Evolutionary conservation across 306 rosid genomes (phyloP).

Genomic region (Vigna hirtella): DNA sequence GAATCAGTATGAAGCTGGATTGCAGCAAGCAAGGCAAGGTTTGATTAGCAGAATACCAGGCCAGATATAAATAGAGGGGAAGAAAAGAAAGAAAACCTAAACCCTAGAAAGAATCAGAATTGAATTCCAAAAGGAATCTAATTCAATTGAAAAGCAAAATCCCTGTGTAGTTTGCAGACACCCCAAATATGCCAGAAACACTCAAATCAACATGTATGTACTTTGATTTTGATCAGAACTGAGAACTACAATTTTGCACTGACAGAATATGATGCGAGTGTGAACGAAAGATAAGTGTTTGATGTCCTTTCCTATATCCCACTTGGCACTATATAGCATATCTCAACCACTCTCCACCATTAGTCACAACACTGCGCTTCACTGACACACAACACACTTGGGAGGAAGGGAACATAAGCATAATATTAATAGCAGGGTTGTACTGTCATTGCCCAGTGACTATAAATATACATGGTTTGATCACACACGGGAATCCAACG

Average conservation of each 20-base stretch:
- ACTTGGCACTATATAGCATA: conserved; percentile 41
- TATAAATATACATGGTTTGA: conserved; percentile 32
- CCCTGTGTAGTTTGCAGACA: conserved; percentile 10
- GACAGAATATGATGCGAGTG: conserved; percentile 51
- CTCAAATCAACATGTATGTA: conserved; percentile 17
- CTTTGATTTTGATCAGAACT: conserved; percentile 48
- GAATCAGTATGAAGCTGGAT: conserved; percentile 7
- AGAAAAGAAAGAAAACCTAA: not conserved
- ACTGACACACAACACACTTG: conserved; percentile 33
- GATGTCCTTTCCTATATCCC: conserved; percentile 40
- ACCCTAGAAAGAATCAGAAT: conserved; percentile 52
- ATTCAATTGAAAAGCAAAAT: conserved; percentile 41
- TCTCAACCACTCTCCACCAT: conserved; percentile 40
- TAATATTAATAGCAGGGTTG: not conserved
- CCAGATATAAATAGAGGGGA: conserved; percentile 4
- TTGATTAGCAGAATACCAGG: conserved; percentile 4
- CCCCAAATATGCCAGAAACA: conserved; percentile 32
- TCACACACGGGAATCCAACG: conserved; percentile 58
- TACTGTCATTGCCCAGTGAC: conserved; percentile 17
- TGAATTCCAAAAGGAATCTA: conserved; percentile 60
- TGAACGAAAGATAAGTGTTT: conserved; percentile 14
- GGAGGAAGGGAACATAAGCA: conserved; percentile 15
- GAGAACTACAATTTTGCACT: conserved; percentile 20
- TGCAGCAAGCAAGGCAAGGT: conserved; percentile 15
- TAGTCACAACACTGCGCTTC: conserved; percentile 12